Evolutionary conservation across 495 filamentous ascomycete genomes (phyloP).

Genomic region (Ramalina intermedia): DNA sequence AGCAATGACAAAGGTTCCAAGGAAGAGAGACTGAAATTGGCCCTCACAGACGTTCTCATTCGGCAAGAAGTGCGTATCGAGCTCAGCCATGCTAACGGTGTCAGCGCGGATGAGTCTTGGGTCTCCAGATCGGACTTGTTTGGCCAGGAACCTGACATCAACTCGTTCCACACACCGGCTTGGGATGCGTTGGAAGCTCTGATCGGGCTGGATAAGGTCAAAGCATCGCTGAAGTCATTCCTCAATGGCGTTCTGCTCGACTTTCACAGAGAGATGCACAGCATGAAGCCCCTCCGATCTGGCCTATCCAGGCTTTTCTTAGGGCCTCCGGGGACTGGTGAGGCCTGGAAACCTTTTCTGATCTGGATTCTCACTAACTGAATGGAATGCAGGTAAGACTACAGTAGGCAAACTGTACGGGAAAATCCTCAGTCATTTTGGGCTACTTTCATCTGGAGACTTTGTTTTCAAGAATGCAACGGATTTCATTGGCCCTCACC

Average conservation of each 20-base stretch:
- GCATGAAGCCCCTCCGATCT: conserved; percentile 38
- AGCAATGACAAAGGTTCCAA: conserved; percentile 58
- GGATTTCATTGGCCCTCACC: conserved; percentile 49
- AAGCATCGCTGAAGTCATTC: conserved; percentile 40
- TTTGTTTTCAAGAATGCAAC: conserved; percentile 56
- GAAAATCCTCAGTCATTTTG: conserved; percentile 44
- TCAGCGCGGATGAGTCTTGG: conserved; percentile 30
- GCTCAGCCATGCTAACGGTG: conserved; percentile 20
- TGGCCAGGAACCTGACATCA: conserved; percentile 45
- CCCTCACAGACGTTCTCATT: conserved; percentile 31
- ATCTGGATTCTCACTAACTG: too few species aligned
- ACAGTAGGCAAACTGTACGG: conserved; percentile 62
- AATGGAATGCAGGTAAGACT: conserved; percentile 51
- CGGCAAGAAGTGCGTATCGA: conserved; percentile 44
- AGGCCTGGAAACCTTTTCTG: too few species aligned
- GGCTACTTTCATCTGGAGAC: conserved; percentile 25
- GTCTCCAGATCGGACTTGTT: conserved; percentile 47
- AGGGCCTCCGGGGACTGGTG: conserved; percentile 47
- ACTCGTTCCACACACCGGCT: conserved; percentile 32
- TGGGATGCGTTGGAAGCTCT: conserved; percentile 46
- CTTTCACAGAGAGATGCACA: conserved; percentile 45
- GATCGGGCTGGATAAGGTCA: conserved; percentile 47
- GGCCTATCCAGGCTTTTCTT: conserved; percentile 58
- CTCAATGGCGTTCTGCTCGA: conserved; percentile 45
- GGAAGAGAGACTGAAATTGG: conserved; percentile 51